A percentile compares a stretch with the other conserved stretches of the same genome.
These are phyloP conservation scores for Epichloe bromicola DNA, from an alignment of 2,329 filamentous ascomycete genomes.

Conservation along the genomic window DNA sequence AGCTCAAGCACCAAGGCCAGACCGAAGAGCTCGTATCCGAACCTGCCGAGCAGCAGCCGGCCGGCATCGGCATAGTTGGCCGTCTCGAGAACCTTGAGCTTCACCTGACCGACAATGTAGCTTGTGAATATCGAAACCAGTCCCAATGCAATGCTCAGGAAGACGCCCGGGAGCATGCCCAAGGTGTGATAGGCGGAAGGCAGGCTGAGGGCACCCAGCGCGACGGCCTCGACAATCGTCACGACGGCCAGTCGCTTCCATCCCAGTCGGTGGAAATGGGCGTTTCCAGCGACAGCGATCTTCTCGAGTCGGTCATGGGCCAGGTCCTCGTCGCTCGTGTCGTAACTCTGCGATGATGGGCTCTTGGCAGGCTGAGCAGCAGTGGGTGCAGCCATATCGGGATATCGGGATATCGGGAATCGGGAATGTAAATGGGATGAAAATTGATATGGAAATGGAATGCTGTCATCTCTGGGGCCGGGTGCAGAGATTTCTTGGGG, in stretches of 20 bases:
- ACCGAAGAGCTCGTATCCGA: conserved; percentile 50
- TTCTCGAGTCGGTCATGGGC: conserved; percentile 25
- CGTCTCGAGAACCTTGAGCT: conserved; percentile 38
- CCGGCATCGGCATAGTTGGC: conserved; percentile 57
- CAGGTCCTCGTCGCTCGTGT: conserved; percentile 16
- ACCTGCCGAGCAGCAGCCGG: conserved; percentile 43
- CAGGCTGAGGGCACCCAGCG: conserved; percentile 38
- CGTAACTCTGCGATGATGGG: background rate
- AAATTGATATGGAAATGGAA: background rate
- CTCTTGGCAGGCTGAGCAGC: background rate
- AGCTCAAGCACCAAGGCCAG: conserved; percentile 52
- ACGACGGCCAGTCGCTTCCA: conserved; percentile 44
- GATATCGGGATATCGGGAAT: background rate
- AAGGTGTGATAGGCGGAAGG: conserved; percentile 39
- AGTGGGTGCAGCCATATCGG: conserved; percentile 1
- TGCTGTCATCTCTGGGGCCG: background rate
- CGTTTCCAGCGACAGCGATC: conserved; percentile 28
- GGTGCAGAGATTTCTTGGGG: conserved; percentile 1
- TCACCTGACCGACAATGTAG: conserved; percentile 34
- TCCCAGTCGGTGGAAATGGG: conserved; percentile 39
- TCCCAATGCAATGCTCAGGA: conserved; percentile 23
- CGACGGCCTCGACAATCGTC: conserved; percentile 43
- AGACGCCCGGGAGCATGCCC: conserved; percentile 36
- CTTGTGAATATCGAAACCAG: conserved; percentile 35
- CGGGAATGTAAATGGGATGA: background rate